These are phyloP conservation scores for Cymbidium sinense DNA, from an alignment of 106 monocot genomes.

Conservation along the genomic window DNA sequence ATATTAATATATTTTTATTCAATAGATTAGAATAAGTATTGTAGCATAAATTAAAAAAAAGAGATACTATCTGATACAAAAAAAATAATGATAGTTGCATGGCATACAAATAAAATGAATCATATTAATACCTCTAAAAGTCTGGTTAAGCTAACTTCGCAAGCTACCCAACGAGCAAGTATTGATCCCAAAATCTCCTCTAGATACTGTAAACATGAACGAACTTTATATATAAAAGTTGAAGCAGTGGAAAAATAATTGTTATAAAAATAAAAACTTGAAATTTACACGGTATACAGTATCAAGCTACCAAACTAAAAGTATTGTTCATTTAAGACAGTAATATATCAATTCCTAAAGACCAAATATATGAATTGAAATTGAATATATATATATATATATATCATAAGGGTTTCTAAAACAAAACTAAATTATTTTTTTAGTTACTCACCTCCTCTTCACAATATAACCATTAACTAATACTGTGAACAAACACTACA, in stretches of 20 bases:
- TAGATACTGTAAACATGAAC: slow-evolving; percentile 44
- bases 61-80: too few relatives aligned
- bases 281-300: neutral
- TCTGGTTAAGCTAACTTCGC: slow-evolving; percentile 70
- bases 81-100: too few relatives aligned
- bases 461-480: too few relatives aligned
- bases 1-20: too few relatives aligned
- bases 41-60: too few relatives aligned
- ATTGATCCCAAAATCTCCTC: slow-evolving; percentile 72
- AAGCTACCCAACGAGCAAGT: slow-evolving; percentile 64
- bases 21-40: too few relatives aligned
- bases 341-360: neutral
- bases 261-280: neutral
- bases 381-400: neutral
- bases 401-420: neutral
- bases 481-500: too few relatives aligned
- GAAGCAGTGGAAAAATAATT: neutral
- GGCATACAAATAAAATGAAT: neutral
- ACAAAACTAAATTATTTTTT: too few relatives aligned
- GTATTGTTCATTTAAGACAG: neutral
- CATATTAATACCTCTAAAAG: slow-evolving; percentile 61
- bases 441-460: too few relatives aligned
- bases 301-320: neutral
- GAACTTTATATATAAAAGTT: slow-evolving; percentile 5
- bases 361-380: neutral